These are phyloP conservation scores for Persicaria tinctoria DNA, from an alignment of 148 eudicot species.

Conservation along the genomic window DNA sequence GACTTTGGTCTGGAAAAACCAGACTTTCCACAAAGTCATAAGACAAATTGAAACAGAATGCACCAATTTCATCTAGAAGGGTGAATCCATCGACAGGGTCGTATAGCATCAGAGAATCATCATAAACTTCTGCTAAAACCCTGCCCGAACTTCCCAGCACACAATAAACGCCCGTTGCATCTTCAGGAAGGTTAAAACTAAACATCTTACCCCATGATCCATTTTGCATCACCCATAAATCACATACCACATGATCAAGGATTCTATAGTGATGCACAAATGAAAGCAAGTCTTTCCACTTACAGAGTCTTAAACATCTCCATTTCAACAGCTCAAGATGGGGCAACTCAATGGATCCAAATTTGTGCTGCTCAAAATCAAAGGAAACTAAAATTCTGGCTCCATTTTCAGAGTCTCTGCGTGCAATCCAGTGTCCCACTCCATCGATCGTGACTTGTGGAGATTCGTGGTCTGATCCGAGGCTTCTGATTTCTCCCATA, in stretches of 20 bases:
- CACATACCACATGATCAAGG: neutral
- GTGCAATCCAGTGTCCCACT: neutral
- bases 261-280: neutral
- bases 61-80: neutral
- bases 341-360: conserved; percentile 5
- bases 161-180: neutral
- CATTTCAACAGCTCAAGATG: neutral
- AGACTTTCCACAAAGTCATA: neutral
- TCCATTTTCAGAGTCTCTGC: neutral
- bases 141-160: neutral
- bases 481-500: neutral
- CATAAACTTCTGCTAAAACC: neutral
- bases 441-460: neutral
- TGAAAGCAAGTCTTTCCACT: too few relatives aligned
- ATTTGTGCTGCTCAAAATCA: neutral
- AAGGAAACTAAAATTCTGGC: neutral
- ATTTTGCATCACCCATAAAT: neutral
- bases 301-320: too few relatives aligned
- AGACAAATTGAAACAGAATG: neutral
- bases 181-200: neutral
- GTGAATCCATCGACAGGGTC: neutral
- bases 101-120: neutral
- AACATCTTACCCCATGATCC: neutral
- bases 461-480: neutral
- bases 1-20: neutral